Percentiles rank a stretch among this genome's conserved stretches.
phyloP scores from a whole-genome alignment of 2,329 filamentous ascomycete genomes.

The Colletotrichum endophyticum region DNA sequence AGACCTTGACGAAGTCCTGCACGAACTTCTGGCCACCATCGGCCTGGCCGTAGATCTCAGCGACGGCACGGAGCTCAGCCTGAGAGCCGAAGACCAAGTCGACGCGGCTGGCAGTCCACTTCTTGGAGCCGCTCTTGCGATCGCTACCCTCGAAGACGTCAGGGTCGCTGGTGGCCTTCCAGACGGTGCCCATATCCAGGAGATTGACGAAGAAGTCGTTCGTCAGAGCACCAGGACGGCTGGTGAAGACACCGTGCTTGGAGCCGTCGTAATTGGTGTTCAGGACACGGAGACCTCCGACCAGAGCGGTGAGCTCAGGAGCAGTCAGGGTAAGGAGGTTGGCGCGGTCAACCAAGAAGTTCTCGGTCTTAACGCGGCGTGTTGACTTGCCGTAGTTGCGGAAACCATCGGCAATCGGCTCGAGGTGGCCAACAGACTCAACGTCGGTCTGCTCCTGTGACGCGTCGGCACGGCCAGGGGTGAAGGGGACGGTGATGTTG shows the following conservation, averaged over 20 bases:
- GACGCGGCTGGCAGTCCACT: constrained; percentile 72
- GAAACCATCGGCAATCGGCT: constrained; percentile 76
- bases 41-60: constrained; percentile 70
- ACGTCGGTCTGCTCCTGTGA: constrained; percentile 75
- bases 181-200: constrained; percentile 68
- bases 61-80: constrained; percentile 72
- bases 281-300: constrained; percentile 75
- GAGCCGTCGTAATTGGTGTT: constrained; percentile 76
- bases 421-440: constrained; percentile 67
- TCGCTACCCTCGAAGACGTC: constrained; percentile 70
- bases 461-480: constrained; percentile 74
- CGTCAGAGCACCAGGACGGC: constrained; percentile 69
- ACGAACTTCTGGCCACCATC: constrained; percentile 69
- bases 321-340: constrained; percentile 72
- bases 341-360: constrained; percentile 74
- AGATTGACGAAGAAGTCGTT: constrained; percentile 87
- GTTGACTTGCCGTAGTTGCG: constrained; percentile 76
- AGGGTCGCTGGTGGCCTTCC: constrained; percentile 59
- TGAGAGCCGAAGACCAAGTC: constrained; percentile 79
- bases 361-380: constrained; percentile 66
- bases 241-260: constrained; percentile 70
- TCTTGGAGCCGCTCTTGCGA: constrained; percentile 68
- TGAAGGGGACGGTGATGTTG: constrained; percentile 70
- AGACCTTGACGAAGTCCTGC: constrained; percentile 73
- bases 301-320: constrained; percentile 72